These are phyloP conservation scores for Russula abietina DNA, from an alignment of 768 basidiomycete genomes.

Conservation along the genomic window DNA sequence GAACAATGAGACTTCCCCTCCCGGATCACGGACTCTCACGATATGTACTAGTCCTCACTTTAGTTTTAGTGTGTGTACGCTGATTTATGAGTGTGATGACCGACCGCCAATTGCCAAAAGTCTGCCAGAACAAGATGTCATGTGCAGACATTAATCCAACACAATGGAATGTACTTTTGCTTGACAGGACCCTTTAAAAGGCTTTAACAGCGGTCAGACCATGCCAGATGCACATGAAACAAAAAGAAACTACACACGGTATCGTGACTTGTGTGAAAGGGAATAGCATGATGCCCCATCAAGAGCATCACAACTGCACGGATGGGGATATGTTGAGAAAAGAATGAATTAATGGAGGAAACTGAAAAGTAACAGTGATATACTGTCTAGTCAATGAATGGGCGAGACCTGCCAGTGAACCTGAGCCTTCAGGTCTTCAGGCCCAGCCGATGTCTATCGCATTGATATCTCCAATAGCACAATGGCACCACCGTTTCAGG, in stretches of 20 bases:
- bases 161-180: neutral
- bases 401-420: neutral
- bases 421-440: too few species aligned
- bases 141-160: too few species aligned
- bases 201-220: too few species aligned
- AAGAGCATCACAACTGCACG: neutral
- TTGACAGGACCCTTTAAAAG: neutral
- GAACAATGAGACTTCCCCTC: slow-evolving; percentile 7
- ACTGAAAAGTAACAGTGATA: neutral
- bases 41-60: neutral
- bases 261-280: neutral
- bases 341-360: neutral
- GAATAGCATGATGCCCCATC: neutral
- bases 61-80: neutral
- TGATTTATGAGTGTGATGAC: neutral
- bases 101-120: neutral
- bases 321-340: neutral
- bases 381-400: neutral
- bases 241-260: neutral
- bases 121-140: neutral
- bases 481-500: neutral
- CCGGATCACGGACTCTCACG: neutral
- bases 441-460: neutral
- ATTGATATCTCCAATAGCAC: neutral
- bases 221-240: neutral